Conservation (phyloP, 495 filamentous ascomycete species). For the Xylaria intraflava region DNA sequence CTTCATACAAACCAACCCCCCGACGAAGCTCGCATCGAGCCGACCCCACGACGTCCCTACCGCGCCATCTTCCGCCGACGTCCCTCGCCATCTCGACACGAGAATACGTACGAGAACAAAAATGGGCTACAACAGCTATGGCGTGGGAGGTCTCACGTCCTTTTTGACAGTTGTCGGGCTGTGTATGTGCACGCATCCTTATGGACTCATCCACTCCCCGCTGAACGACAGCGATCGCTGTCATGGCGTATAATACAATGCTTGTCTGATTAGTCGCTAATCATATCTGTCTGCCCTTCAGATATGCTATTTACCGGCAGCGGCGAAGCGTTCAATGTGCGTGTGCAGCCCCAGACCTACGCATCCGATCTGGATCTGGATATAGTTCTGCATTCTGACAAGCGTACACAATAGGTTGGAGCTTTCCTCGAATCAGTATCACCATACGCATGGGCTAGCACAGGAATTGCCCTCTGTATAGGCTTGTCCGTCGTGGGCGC, state of each 20-base stretch:
- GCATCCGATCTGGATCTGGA: conserved; percentile 4
- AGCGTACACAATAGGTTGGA: conserved; percentile 58
- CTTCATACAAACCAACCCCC: not conserved
- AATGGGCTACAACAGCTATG: conserved; percentile 57
- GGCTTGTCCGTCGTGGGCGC: conserved; percentile 93
- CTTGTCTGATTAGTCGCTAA: conserved; percentile 5
- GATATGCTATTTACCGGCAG: conserved; percentile 97
- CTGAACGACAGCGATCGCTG: not conserved
- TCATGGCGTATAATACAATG: not conserved
- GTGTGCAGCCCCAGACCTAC: conserved; percentile 19
- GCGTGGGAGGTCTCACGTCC: conserved; percentile 59
- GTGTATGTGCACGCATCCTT: conserved; percentile 51
- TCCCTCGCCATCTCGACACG: conserved; percentile 3
- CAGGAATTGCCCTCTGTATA: conserved; percentile 92
- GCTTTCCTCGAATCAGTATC: conserved; percentile 90
- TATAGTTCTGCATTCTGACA: conserved; percentile 22
- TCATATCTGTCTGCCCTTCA: conserved; percentile 41
- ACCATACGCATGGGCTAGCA: conserved; percentile 84
- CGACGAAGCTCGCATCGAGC: conserved; percentile 3
- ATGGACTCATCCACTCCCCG: not conserved
- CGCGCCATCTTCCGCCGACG: conserved; percentile 4
- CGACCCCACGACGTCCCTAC: conserved; percentile 9
- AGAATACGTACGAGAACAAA: conserved; percentile 19
- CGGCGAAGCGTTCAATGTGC: conserved; percentile 93
- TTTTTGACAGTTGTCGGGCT: conserved; percentile 76